Evolutionary conservation across 495 filamentous ascomycete genomes (phyloP), one percentile per base, ranked within the genome.

Genomic region (Trichoderma reesei): DNA sequence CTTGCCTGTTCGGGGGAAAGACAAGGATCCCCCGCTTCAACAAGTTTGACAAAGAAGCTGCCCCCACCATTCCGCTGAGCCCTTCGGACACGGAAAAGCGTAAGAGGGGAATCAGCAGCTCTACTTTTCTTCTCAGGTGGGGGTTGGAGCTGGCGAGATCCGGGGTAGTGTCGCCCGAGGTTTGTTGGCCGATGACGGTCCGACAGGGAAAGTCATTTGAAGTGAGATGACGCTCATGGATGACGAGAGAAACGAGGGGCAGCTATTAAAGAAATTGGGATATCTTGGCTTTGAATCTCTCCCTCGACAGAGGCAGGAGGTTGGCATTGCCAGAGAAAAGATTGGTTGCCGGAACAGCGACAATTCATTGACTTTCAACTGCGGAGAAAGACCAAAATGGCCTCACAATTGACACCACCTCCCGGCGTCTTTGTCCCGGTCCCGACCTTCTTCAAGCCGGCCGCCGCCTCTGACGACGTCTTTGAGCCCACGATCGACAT

Each of bases 371-470:
- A 18, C 9, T 20, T 20, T 26, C 51, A 61, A 9, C n/a, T 14
- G n/a, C 59, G 5, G 18, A 61, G 26, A n/a, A 38, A 18, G 59
- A 20, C 59, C 54, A 59, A 20, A 4, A 26, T 16, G 4, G 59
- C 36, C 14, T 38, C 59, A 41, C 59, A 38, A 10, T 9, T 36
- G 20, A 36, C 31, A 39, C 69, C 69, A 3, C 64, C 71, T 0
- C 67, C 68, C 26, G 71, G 71, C 31, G 71, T 73, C 64, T 72
- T 72, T 64, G 70, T 73, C 38, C 71, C 69, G 11, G 71, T 72
- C 18, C 71, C 71, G 39, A 73, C 70, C 59, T 73, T 73, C 68
- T 73, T 73, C 67, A 67, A 72, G 38, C 59, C 65, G 16, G 65
- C 69, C 5, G 39, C 61, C 20, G 59, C 39, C n/a, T 67, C 46